Evolutionary conservation across 371 early-diverging fungal genomes (phyloP).

Genomic region (Mortierella sp.): DNA sequence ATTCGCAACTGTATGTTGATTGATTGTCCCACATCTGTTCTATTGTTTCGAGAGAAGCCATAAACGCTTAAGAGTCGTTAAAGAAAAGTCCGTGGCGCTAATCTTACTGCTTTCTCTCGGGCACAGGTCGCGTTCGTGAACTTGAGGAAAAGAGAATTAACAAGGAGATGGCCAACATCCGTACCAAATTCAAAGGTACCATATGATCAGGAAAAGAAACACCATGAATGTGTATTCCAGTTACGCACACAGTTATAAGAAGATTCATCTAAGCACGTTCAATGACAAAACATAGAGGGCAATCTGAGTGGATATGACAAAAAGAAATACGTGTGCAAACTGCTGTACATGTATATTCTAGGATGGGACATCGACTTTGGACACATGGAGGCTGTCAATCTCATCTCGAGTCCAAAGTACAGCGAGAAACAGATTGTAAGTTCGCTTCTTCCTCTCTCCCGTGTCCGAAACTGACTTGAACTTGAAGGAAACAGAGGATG

Average conservation of each 20-base stretch:
- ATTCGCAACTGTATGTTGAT: conserved; percentile 66
- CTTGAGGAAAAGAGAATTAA: conserved; percentile 97
- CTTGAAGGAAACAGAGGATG: not conserved
- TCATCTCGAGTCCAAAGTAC: conserved; percentile 89
- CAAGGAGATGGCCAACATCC: conserved; percentile 98
- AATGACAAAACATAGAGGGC: conserved; percentile 68
- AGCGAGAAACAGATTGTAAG: conserved; percentile 97
- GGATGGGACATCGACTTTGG: conserved; percentile 99
- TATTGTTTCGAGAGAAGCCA: not conserved
- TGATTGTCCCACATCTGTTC: not conserved
- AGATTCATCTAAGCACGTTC: not conserved
- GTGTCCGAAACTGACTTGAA: not conserved
- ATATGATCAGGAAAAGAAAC: conserved; percentile 1
- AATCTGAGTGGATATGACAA: conserved; percentile 95
- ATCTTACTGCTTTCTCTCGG: not conserved
- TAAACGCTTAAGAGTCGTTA: not conserved
- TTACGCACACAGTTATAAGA: not conserved
- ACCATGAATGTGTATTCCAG: not conserved
- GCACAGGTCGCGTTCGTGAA: conserved; percentile 92
- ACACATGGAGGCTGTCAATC: conserved; percentile 94
- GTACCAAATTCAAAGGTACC: conserved; percentile 96
- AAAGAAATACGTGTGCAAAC: conserved; percentile 98
- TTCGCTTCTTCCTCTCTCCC: conserved; percentile 6
- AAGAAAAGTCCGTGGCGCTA: not conserved
- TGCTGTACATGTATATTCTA: conserved; percentile 97